Base-by-base conservation (phyloP, 192 early-diverging fungal species). In the Podila clonocystis region DNA sequence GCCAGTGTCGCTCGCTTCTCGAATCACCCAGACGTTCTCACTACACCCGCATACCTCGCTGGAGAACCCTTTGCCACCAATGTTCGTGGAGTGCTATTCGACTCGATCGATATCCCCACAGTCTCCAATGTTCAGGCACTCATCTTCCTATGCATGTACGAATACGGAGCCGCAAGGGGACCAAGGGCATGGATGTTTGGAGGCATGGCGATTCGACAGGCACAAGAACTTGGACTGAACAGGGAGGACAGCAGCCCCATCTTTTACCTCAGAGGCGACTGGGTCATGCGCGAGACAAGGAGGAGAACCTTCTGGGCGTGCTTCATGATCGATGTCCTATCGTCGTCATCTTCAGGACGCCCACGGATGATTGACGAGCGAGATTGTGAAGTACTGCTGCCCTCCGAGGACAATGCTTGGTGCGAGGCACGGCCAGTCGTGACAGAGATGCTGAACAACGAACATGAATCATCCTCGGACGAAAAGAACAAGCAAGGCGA, bases 111-210 rank as follows among this genome's bases (percentile, higher is more conserved):
- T 73, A 28, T 65, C 24, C 87, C 89, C 8, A 76, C 70, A 24
- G 63, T 89, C 30, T 69, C 82, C n/a, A 74, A 77, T 68, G 84
- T 87, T 9, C 89, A 90, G 49, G 84, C 85, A n/a, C 41, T 90
- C 1, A 12, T 85, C 8, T 73, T 90, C 29, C 31, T 90, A 24
- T 50, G 74, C 24, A 65, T 88, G 48, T 85, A 87, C 63, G 83
- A 85, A 22, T 88, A 84, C 59, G 89, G 89, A 6, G 79, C 77
- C 52, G 82, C 82, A 17, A 63, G 84, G 30, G 87, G 89, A 12
- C 84, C 87, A 33, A 82, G 87, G n/a, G 73, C 85, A 41, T 90
- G 87, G 87, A 89, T 88, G 87, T 90, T 84, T 82, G 68, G 69
- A 20, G 87, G 87, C 33, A 86, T 86, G 67, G 86, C 88, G 30